Evolutionary conservation across 108 stramenopile genomes (phyloP), one percentile per base, ranked within the genome.

Genomic region (Nannochloropsis salina): DNA sequence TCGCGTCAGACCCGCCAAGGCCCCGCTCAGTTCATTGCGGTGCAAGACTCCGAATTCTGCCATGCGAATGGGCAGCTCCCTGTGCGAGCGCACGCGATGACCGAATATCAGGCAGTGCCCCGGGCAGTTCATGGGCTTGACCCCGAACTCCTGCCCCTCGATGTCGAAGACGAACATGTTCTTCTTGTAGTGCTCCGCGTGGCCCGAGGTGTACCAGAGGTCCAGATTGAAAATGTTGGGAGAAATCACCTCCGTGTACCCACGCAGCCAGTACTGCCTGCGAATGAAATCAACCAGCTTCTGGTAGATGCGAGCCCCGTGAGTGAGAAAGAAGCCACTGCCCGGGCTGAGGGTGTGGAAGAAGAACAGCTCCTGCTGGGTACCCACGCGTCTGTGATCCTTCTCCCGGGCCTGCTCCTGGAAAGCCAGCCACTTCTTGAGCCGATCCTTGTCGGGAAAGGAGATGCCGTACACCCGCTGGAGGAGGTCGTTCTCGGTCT

Each of bases 41-140:
- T 99, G 99, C 85, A 99, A 90, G 31, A 98, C 98, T 80, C 99
- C 99, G 91, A 99, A 99, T 86, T 99, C 99, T 9, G 99, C 98
- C 83, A 93, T 93, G 9, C 99, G 95, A 45, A 98, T 90, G 9
- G 99, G 99, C 42, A 99, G 93, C 89, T 99, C 99, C 88, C 98
- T 96, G 88, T 95, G 98, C 80, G 95, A 95, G 40, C 96, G 95
- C 86, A 96, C 92, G 79, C 93, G 84, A 82, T 93, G 92, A 12
- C 81, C 95, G 92, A 99, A 99, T 95, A 99, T 97, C 51, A 99
- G 91, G 91, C 97, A 98, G 92, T 99, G 99, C 88, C 97, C 98
- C 9, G 99, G 99, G 90, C 99, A 99, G 92, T 99, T 99, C 99
- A 99, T 99, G 40, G 99, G 99, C 92, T 97, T 98, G 94, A 99